Conservation (phyloP, 1,139 yeast genomes). For the Taphrina wiesneri region DNA sequence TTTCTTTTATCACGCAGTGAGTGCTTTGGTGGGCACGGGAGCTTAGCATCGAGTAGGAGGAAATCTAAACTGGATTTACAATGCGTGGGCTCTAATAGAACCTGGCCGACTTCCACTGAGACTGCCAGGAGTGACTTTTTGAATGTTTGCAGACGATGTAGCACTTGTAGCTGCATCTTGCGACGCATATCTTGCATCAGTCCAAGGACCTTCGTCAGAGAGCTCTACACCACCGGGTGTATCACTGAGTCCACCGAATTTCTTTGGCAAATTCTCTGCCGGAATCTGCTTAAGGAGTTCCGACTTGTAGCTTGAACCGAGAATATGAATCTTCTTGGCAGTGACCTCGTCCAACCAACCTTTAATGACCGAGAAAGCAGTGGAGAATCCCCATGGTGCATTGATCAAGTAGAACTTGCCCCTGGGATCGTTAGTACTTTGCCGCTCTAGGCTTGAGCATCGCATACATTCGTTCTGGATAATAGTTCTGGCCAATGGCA, state of each 20-base stretch:
- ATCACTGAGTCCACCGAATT: slow-evolving; percentile 81
- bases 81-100: slow-evolving; percentile 2
- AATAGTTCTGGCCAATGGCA: slow-evolving; percentile 89
- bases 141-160: neutral
- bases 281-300: slow-evolving; percentile 92
- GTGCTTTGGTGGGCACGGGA: too few species aligned
- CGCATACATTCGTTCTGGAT: slow-evolving; percentile 75
- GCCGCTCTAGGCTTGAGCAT: neutral
- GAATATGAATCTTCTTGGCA: slow-evolving; percentile 89
- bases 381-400: slow-evolving; percentile 95
- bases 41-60: neutral
- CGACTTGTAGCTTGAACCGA: slow-evolving; percentile 74
- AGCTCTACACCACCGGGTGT: slow-evolving; percentile 77
- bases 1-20: neutral
- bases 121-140: slow-evolving; percentile 22
- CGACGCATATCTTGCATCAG: slow-evolving; percentile 62
- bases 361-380: slow-evolving; percentile 87
- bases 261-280: slow-evolving; percentile 81
- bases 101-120: slow-evolving; percentile 18
- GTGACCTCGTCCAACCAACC: slow-evolving; percentile 97
- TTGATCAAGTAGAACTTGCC: slow-evolving; percentile 94
- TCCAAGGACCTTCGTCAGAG: slow-evolving; percentile 97
- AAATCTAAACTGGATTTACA: neutral
- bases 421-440: slow-evolving; percentile 51
- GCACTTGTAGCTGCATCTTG: neutral